phyloP scores from a whole-genome alignment of 257 asterid species.

The Nicotiana undulata region DNA sequence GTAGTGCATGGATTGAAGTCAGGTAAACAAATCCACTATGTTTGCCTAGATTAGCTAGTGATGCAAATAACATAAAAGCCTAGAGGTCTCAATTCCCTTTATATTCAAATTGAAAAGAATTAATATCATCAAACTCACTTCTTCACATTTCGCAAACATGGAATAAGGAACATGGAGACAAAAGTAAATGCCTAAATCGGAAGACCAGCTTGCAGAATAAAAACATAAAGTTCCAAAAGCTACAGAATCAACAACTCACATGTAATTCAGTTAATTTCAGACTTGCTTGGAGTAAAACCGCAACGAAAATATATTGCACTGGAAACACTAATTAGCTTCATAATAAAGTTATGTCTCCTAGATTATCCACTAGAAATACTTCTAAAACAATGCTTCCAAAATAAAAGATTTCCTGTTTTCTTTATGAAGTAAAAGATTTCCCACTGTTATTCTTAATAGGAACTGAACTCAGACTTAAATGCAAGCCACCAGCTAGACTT shows the following conservation, averaged over 20 bases:
- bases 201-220: not conserved
- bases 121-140: not conserved
- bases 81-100: not conserved
- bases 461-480: conserved; percentile 1
- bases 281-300: not conserved
- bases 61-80: not conserved
- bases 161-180: not conserved
- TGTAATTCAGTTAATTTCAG: not conserved
- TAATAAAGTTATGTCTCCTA: not conserved
- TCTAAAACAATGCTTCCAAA: not conserved
- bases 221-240: not conserved
- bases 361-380: not conserved
- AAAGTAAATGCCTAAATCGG: not conserved
- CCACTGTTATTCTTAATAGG: not conserved
- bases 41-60: conserved; percentile 1
- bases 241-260: not conserved
- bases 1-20: not conserved
- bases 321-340: not conserved
- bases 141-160: not conserved
- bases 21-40: not conserved
- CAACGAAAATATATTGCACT: not conserved
- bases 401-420: not conserved
- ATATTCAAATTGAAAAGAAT: not conserved
- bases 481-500: not conserved
- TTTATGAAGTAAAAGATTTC: no score